Conservation (phyloP, 306 rosid genomes). For the Arachis hypogaea region DNA sequence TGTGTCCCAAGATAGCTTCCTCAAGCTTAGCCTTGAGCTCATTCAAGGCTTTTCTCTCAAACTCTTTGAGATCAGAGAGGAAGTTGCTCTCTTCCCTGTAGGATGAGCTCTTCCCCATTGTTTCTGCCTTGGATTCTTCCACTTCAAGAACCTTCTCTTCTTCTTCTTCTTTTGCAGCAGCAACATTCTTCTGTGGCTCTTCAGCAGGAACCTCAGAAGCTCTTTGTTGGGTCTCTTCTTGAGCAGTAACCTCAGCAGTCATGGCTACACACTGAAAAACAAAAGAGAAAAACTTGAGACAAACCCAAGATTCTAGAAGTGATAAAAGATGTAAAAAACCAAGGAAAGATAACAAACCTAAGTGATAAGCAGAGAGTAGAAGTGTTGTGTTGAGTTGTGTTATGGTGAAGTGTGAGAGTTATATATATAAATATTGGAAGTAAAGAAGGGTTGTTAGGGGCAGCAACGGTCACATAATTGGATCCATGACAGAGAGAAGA, state of each 20-base stretch:
- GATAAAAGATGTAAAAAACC: neutral
- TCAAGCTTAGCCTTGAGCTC: conserved; percentile 52
- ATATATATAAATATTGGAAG: neutral
- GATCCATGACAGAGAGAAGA: conserved; percentile 41
- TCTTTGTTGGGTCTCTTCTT: neutral
- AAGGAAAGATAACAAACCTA: neutral
- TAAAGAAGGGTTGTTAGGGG: neutral
- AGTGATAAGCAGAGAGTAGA: neutral
- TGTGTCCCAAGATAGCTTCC: conserved; percentile 44
- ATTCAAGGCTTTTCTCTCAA: conserved; percentile 47
- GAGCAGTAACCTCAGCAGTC: conserved; percentile 40
- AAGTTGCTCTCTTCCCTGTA: conserved; percentile 55
- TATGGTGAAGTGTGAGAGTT: neutral
- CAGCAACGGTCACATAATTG: conserved; percentile 50
- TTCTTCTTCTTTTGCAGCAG: neutral
- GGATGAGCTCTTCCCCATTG: conserved; percentile 46
- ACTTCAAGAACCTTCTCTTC: conserved; percentile 32
- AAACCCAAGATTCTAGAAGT: conserved; percentile 13
- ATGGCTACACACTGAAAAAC: conserved; percentile 30
- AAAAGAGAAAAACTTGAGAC: conserved; percentile 16
- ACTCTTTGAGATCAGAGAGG: conserved; percentile 54
- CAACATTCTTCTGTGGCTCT: conserved; percentile 36
- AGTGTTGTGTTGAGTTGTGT: neutral
- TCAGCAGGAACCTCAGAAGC: conserved; percentile 34
- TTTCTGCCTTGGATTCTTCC: conserved; percentile 27